Evolutionary conservation across 352 stramenopile species (phyloP).

Genomic region (Phytophthora multivora): DNA sequence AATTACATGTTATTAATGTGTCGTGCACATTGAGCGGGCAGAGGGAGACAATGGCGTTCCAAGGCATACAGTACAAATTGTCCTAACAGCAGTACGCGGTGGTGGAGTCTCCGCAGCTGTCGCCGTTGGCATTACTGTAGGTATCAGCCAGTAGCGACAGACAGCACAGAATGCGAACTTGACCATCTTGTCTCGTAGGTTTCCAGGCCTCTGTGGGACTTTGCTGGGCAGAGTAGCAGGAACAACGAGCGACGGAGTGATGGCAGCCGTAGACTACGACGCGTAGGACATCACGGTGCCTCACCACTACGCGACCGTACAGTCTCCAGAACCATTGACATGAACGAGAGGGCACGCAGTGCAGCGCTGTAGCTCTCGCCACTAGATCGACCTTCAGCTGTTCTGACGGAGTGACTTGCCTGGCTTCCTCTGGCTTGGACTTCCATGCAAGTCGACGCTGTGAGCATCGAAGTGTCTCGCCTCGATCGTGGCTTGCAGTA

Average conservation of each 20-base stretch:
- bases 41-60: slow-evolving; percentile 52
- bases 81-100: slow-evolving; percentile 41
- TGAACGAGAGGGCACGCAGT: slow-evolving; percentile 10
- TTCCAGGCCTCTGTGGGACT: neutral
- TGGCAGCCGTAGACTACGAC: neutral
- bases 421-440: slow-evolving; percentile 4
- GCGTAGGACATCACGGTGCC: neutral
- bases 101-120: slow-evolving; percentile 13
- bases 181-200: slow-evolving; percentile 2
- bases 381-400: slow-evolving; percentile 21
- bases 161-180: slow-evolving; percentile 9
- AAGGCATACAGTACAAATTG: slow-evolving; percentile 53
- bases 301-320: neutral
- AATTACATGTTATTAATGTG: neutral
- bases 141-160: slow-evolving; percentile 5
- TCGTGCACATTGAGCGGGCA: slow-evolving; percentile 32
- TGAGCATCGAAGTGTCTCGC: neutral
- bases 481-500: too few species aligned
- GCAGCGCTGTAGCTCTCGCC: slow-evolving; percentile 1
- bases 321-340: neutral
- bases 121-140: slow-evolving; percentile 16
- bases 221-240: neutral
- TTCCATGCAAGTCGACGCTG: slow-evolving; percentile 1
- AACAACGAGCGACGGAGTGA: neutral
- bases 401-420: slow-evolving; percentile 4